Conservation (phyloP, 345 rosid genomes). For the Lepidium africanum region DNA sequence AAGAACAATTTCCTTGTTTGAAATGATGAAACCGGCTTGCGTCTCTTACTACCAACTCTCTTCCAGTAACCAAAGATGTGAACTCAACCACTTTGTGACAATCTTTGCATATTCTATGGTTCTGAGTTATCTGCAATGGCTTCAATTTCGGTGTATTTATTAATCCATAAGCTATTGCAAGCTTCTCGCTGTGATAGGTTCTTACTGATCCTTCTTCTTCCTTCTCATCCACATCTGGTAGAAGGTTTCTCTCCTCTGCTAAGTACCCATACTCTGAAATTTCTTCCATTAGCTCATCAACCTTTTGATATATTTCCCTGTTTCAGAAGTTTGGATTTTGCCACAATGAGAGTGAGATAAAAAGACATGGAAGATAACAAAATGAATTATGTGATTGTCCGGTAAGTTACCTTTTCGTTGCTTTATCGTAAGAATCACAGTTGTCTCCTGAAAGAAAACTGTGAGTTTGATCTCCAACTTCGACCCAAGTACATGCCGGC, state of each 20-base stretch:
- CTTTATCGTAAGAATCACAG: conserved; percentile 36
- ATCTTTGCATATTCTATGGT: conserved; percentile 69
- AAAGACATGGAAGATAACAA: background rate
- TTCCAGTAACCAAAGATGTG: conserved; percentile 40
- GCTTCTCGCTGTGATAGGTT: conserved; percentile 68
- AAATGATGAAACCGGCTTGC: conserved; percentile 78
- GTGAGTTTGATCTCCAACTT: conserved; percentile 43
- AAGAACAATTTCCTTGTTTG: conserved; percentile 68
- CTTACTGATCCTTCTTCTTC: conserved; percentile 29
- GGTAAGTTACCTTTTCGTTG: conserved; percentile 2
- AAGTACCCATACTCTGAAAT: conserved; percentile 47
- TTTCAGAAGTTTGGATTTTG: background rate
- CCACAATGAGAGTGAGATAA: background rate
- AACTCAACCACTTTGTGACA: conserved; percentile 74
- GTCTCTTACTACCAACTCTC: conserved; percentile 74
- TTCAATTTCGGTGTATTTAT: conserved; percentile 46
- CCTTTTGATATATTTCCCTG: conserved; percentile 52
- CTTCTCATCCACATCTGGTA: conserved; percentile 70
- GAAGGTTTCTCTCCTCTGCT: conserved; percentile 37
- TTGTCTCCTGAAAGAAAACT: conserved; percentile 61
- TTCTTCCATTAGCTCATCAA: conserved; percentile 55
- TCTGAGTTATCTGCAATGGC: conserved; percentile 68
- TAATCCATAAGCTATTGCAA: conserved; percentile 77
- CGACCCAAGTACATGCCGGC: conserved; percentile 79
- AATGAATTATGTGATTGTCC: background rate